These are phyloP conservation scores for Nepenthes gracilis DNA, from an alignment of 148 eudicot genomes.

Conservation along the genomic window DNA sequence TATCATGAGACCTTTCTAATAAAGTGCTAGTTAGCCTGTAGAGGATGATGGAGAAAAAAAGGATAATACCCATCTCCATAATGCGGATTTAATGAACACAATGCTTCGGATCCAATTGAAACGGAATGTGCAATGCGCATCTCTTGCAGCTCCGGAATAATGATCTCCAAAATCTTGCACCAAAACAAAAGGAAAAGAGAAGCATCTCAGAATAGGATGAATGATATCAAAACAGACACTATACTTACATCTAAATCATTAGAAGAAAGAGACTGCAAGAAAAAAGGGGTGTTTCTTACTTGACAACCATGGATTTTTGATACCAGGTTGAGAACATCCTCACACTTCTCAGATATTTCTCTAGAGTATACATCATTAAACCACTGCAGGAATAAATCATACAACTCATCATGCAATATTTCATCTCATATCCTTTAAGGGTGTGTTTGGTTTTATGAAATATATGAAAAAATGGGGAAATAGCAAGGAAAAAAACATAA, in stretches of 20 bases:
- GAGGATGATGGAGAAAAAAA: neutral
- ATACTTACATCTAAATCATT: slow-evolving; percentile 2
- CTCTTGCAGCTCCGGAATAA: slow-evolving; percentile 74
- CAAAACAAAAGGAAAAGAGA: slow-evolving; percentile 10
- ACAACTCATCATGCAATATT: neutral
- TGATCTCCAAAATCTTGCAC: slow-evolving; percentile 60
- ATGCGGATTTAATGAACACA: slow-evolving; percentile 46
- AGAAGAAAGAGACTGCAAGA: neutral
- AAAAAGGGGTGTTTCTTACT: slow-evolving; percentile 22
- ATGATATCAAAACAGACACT: neutral
- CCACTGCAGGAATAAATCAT: slow-evolving; percentile 56
- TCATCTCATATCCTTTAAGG: neutral
- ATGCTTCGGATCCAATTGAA: slow-evolving; percentile 84
- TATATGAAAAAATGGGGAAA: too few species aligned
- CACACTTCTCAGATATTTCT: slow-evolving; percentile 80
- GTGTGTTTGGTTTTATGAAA: too few species aligned
- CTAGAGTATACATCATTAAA: slow-evolving; percentile 85
- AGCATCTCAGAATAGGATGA: neutral
- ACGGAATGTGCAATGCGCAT: slow-evolving; percentile 87
- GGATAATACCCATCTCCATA: slow-evolving; percentile 71
- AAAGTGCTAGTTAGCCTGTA: slow-evolving; percentile 2
- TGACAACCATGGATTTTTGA: slow-evolving; percentile 59
- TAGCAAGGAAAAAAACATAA: too few species aligned
- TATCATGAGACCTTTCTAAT: neutral
- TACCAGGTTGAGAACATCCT: slow-evolving; percentile 54